A percentile compares a stretch with the other conserved stretches of the same genome.
Conservation (phyloP, 2,329 filamentous ascomycete genomes). For the Trichoderma atroviride region DNA sequence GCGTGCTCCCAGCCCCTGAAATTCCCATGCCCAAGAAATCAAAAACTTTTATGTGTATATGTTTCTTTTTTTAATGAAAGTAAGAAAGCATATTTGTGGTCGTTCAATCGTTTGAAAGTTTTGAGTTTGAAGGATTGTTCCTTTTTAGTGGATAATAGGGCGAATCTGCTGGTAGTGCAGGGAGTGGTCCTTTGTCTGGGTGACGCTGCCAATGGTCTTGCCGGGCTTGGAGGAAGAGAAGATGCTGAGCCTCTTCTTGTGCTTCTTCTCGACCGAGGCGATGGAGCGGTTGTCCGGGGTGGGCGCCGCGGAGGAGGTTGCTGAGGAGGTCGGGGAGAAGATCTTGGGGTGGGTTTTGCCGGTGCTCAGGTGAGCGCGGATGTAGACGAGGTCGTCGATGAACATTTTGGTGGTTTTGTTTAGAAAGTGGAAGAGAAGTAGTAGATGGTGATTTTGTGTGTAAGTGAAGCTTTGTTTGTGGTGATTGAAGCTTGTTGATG, state of each 20-base stretch:
- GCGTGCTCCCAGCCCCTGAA: slow-evolving; percentile 4
- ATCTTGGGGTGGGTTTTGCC: neutral
- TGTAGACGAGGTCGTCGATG: slow-evolving; percentile 35
- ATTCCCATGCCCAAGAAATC: neutral
- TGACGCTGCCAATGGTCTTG: neutral
- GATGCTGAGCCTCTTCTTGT: slow-evolving; percentile 8
- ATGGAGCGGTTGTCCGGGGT: slow-evolving; percentile 22
- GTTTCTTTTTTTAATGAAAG: neutral
- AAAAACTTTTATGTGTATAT: neutral
- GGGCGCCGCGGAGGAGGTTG: neutral
- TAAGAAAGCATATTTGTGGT: neutral
- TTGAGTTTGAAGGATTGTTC: neutral
- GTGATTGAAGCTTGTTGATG: neutral
- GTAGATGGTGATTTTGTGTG: neutral
- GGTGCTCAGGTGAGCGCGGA: slow-evolving; percentile 28
- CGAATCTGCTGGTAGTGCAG: neutral
- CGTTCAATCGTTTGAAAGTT: neutral
- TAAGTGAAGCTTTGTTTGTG: neutral
- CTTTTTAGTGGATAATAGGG: neutral
- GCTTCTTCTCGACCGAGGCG: slow-evolving; percentile 4
- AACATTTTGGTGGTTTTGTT: slow-evolving; percentile 33
- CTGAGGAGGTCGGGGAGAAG: neutral
- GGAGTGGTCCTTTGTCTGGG: neutral
- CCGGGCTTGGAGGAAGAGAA: neutral
- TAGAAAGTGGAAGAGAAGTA: neutral